These are phyloP conservation scores for Coleophoma crateriformis DNA, from an alignment of 2,329 filamentous ascomycete species.

Conservation along the genomic window DNA sequence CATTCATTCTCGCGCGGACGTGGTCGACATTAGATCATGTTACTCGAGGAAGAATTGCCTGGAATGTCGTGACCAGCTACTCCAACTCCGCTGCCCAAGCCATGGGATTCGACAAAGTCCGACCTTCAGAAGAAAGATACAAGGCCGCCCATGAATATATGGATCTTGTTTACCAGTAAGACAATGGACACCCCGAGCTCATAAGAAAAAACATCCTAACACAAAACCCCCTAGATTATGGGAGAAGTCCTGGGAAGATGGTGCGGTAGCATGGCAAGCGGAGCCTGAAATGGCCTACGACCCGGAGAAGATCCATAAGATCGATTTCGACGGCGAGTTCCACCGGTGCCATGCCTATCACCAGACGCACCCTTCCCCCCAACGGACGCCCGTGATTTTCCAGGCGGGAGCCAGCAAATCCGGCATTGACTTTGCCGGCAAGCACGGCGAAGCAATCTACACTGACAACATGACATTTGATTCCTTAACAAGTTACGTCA, in stretches of 20 bases:
- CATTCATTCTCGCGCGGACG: not conserved
- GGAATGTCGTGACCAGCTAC: not conserved
- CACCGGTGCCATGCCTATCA: not conserved
- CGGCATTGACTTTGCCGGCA: constrained; percentile 60
- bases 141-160: not conserved
- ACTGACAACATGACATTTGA: constrained; percentile 56
- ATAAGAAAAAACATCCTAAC: no score
- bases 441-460: constrained; percentile 67
- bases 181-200: not conserved
- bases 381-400: constrained; percentile 29
- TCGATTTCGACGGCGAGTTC: not conserved
- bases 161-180: not conserved
- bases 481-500: constrained; percentile 55
- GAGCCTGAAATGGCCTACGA: not conserved
- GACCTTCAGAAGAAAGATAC: not conserved
- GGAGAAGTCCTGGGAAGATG: not conserved
- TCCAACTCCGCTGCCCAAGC: not conserved
- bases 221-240: not conserved
- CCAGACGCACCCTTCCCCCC: constrained; percentile 8
- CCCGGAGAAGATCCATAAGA: not conserved
- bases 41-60: not conserved
- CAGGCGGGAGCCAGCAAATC: constrained; percentile 65
- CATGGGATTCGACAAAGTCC: not conserved
- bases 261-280: not conserved
- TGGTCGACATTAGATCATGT: not conserved